Conservation (phyloP, 2,329 filamentous ascomycete genomes). For the Cladosporium colombiae region DNA sequence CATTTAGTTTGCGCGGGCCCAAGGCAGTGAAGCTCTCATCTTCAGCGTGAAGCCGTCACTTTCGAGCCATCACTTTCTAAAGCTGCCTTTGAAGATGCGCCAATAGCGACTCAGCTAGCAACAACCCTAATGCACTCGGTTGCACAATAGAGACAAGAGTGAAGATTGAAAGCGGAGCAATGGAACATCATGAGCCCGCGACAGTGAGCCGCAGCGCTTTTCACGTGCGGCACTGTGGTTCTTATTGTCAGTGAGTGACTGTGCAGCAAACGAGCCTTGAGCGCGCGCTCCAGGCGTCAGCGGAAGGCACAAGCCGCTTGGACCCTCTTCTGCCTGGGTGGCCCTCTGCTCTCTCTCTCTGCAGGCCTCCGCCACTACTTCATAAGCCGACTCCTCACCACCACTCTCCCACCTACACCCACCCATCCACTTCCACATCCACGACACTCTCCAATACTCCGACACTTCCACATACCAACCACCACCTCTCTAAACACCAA, state of each 20-base stretch:
- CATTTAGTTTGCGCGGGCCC: background rate
- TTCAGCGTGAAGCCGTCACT: background rate
- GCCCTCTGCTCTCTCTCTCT: background rate
- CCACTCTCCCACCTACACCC: slow-evolving; percentile 13
- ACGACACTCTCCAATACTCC: background rate
- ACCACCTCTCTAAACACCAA: slow-evolving; percentile 18
- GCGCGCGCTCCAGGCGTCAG: slow-evolving; percentile 2
- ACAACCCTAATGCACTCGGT: background rate
- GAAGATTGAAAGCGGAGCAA: background rate
- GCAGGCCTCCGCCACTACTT: background rate
- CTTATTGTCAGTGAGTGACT: background rate
- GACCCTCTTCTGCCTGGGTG: background rate
- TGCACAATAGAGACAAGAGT: background rate
- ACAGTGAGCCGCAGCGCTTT: background rate
- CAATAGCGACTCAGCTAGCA: background rate
- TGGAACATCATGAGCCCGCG: background rate
- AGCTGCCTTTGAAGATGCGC: background rate
- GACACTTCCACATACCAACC: background rate
- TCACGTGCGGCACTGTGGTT: background rate
- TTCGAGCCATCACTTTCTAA: background rate
- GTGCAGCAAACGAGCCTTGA: background rate
- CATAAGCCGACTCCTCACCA: slow-evolving; percentile 6
- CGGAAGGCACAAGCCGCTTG: background rate
- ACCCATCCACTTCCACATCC: slow-evolving; percentile 12
- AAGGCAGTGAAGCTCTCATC: background rate